These are phyloP conservation scores for Punctularia strigosozonata DNA, from an alignment of 768 basidiomycete genomes.

Conservation along the genomic window DNA sequence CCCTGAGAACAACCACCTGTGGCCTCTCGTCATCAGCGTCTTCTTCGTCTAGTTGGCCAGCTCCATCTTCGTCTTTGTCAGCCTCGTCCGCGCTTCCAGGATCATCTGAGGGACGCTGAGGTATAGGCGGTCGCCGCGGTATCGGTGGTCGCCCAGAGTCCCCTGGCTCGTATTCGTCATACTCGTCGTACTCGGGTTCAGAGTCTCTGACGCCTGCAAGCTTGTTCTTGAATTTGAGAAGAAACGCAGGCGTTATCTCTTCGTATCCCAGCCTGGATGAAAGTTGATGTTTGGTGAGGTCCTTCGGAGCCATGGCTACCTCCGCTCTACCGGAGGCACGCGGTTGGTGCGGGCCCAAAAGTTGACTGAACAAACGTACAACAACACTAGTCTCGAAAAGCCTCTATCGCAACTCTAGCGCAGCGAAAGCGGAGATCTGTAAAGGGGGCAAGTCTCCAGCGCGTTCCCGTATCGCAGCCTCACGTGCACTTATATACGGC, in stretches of 20 bases:
- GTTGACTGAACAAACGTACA: too few species aligned
- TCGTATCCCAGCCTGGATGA: constrained; percentile 61
- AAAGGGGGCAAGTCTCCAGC: too few species aligned
- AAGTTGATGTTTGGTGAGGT: constrained; percentile 60
- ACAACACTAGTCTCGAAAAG: too few species aligned
- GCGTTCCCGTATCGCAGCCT: too few species aligned
- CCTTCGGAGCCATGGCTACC: constrained; percentile 37
- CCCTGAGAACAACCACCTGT: constrained; percentile 78
- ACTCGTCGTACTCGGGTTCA: constrained; percentile 35
- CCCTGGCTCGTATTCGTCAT: constrained; percentile 47
- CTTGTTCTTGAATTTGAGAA: constrained; percentile 52
- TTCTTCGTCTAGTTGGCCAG: not conserved
- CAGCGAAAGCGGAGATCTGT: too few species aligned
- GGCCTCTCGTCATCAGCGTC: constrained; percentile 71
- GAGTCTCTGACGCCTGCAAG: constrained; percentile 40
- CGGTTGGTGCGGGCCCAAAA: too few species aligned
- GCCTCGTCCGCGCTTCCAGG: constrained; percentile 63
- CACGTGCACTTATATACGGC: too few species aligned
- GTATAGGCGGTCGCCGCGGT: constrained; percentile 60
- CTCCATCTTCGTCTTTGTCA: too few species aligned
- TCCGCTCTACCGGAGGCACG: not conserved
- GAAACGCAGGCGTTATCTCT: constrained; percentile 47
- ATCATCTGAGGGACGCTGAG: constrained; percentile 53
- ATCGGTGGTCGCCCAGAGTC: constrained; percentile 66
- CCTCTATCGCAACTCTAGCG: too few species aligned